Conservation (phyloP, 164 flowering plant species). For the Tetrastigma voinierianum region DNA sequence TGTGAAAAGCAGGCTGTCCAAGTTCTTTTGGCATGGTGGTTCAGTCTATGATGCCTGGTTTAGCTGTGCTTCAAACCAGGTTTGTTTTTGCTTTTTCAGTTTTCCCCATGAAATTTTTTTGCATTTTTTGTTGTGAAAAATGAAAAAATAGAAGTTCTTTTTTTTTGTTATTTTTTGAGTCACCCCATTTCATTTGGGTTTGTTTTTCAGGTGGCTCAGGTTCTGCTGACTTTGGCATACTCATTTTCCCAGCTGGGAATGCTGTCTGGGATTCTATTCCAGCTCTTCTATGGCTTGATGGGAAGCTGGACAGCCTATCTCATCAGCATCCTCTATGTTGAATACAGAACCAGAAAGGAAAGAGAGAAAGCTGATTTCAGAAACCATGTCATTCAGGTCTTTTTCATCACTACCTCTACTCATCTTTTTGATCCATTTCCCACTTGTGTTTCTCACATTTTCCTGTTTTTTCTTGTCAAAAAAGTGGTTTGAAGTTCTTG, state of each 20-base stretch:
- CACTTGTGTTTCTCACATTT: slow-evolving; percentile 10
- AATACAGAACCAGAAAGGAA: slow-evolving; percentile 83
- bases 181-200: too few species aligned
- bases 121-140: not conserved
- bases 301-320: slow-evolving; percentile 95
- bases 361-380: slow-evolving; percentile 82
- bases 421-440: not conserved
- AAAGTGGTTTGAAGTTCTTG: slow-evolving; percentile 99
- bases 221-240: slow-evolving; percentile 82
- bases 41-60: slow-evolving; percentile 99
- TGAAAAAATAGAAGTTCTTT: not conserved
- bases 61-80: slow-evolving; percentile 98
- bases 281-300: slow-evolving; percentile 81
- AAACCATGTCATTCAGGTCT: slow-evolving; percentile 90
- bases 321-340: slow-evolving; percentile 80
- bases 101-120: not conserved
- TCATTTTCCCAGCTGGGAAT: slow-evolving; percentile 95
- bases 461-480: not conserved
- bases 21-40: slow-evolving; percentile 96
- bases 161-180: not conserved
- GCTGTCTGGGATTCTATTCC: slow-evolving; percentile 76
- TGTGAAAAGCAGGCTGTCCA: slow-evolving; percentile 53
- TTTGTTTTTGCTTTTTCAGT: slow-evolving; percentile 11
- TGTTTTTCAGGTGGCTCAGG: slow-evolving; percentile 84
- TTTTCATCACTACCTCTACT: not conserved